These are phyloP conservation scores for Microthyrium microscopicum DNA, from an alignment of 2,329 filamentous ascomycete species.

Conservation along the genomic window DNA sequence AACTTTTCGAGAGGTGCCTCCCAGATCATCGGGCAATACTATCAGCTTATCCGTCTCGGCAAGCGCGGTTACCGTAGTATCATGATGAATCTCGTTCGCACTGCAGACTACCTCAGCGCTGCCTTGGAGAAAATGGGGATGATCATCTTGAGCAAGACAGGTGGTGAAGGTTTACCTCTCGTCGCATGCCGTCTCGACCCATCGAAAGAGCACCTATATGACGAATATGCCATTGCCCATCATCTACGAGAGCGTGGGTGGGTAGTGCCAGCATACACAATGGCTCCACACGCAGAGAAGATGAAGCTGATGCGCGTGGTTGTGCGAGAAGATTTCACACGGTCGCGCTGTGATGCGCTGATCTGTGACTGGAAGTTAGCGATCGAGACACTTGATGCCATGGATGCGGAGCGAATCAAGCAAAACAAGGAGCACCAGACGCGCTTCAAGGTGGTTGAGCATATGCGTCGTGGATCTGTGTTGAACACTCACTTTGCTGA, in stretches of 20 bases:
- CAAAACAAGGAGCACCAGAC: slow-evolving; percentile 44
- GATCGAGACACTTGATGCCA: slow-evolving; percentile 50
- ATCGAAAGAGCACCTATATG: slow-evolving; percentile 34
- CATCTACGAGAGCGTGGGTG: slow-evolving; percentile 74
- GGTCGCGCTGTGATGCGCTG: slow-evolving; percentile 63
- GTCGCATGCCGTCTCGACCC: slow-evolving; percentile 70
- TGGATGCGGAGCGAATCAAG: slow-evolving; percentile 56
- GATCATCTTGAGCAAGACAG: slow-evolving; percentile 69
- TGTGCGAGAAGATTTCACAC: slow-evolving; percentile 80
- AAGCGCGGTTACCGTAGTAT: slow-evolving; percentile 84
- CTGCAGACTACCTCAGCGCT: slow-evolving; percentile 68
- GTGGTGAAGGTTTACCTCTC: slow-evolving; percentile 66
- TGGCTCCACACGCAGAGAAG: slow-evolving; percentile 66
- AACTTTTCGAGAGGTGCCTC: slow-evolving; percentile 95
- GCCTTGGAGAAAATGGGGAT: slow-evolving; percentile 63
- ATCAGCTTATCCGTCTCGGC: slow-evolving; percentile 87
- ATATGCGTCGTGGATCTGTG: slow-evolving; percentile 1
- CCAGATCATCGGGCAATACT: slow-evolving; percentile 93
- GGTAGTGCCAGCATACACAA: slow-evolving; percentile 93
- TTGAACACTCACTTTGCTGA: slow-evolving; percentile 33
- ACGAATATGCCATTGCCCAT: slow-evolving; percentile 50
- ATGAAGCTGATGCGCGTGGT: slow-evolving; percentile 89
- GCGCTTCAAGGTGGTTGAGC: background rate
- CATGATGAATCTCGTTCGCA: slow-evolving; percentile 85
- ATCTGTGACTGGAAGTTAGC: slow-evolving; percentile 66